Base-by-base conservation (phyloP, 352 stramenopile genomes). In the Pythium diclinum region DNA sequence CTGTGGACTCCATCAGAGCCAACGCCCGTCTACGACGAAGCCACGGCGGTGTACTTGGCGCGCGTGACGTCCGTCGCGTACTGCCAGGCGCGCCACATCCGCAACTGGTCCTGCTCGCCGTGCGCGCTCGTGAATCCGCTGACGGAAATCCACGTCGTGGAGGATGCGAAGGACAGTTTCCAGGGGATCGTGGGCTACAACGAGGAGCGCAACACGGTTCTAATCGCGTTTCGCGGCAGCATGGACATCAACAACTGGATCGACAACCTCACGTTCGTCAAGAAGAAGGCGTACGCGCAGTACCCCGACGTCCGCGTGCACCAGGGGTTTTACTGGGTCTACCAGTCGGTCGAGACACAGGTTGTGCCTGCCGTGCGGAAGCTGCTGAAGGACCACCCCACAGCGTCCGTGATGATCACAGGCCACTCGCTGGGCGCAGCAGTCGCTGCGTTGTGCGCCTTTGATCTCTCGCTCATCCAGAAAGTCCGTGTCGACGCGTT, bases 181-280 rank as follows among this genome's bases (percentile, higher is more conserved):
- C 86, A 95, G 55, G 86, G 86, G 0, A 71, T 95, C 30, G 77
- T 93, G 30, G 86, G 84, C 32, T 95, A 85, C 75, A 89, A 77
- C 38, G 34, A 60, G 17, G 66, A 72, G 1, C 81, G 81, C 25
- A 62, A 87, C 57, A 62, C 80, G 1, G 47, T 95, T 5, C 53
- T 94, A 28, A 61, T 95, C n/a, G 83, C 84, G 14, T 95, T 92
- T 53, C 85, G 87, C 36, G 87, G 87, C 25, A 92, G 81, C 55
- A 94, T 92, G 74, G 82, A 95, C 72, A 59, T 94, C 38, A 73
- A 56, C 9, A 95, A 95, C 62, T 95, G 87, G 87, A 73, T 95
- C 61, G 80, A 93, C 64, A 94, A 95, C 61, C 75, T 95, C 61
- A 90, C 85, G 11, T 91, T 94, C 53, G 63, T 89, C 58, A 91